Conservation (phyloP, 2,329 filamentous ascomycete genomes). For the Trichoderma aggressivum region DNA sequence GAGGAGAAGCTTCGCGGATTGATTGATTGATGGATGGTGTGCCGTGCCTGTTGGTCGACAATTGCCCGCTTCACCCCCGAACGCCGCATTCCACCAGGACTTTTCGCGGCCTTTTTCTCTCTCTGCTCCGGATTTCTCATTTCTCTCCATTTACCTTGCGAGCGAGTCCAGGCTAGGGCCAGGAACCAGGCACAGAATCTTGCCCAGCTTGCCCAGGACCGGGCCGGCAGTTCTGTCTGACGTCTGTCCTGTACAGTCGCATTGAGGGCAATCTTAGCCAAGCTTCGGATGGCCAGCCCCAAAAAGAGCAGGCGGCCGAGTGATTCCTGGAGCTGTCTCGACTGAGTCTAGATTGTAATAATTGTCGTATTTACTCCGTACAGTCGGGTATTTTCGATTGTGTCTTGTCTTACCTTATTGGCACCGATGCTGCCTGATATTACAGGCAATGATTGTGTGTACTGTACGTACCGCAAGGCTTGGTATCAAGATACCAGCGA, state of each 20-base stretch:
- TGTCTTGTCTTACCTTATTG: background rate
- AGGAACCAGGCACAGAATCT: slow-evolving; percentile 18
- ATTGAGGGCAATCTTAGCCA: background rate
- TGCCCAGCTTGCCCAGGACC: background rate
- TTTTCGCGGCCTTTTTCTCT: background rate
- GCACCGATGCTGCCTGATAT: background rate
- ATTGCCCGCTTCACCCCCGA: background rate
- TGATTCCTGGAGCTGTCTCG: background rate
- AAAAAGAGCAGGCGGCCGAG: slow-evolving; percentile 16
- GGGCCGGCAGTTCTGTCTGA: background rate
- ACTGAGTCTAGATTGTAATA: background rate
- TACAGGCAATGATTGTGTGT: background rate
- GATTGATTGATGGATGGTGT: background rate
- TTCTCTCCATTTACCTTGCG: background rate
- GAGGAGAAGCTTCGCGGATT: slow-evolving; percentile 8
- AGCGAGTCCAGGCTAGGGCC: background rate
- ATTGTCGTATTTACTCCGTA: background rate
- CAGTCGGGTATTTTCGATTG: background rate
- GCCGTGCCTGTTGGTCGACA: background rate
- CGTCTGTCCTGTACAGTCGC: background rate
- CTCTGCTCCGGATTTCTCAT: background rate
- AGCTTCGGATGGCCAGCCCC: slow-evolving; percentile 10
- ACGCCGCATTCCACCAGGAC: background rate
- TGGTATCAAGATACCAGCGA: background rate
- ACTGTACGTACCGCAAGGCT: background rate